Base-by-base conservation (phyloP, 179 eudicot species). In the Beta corolliflora region DNA sequence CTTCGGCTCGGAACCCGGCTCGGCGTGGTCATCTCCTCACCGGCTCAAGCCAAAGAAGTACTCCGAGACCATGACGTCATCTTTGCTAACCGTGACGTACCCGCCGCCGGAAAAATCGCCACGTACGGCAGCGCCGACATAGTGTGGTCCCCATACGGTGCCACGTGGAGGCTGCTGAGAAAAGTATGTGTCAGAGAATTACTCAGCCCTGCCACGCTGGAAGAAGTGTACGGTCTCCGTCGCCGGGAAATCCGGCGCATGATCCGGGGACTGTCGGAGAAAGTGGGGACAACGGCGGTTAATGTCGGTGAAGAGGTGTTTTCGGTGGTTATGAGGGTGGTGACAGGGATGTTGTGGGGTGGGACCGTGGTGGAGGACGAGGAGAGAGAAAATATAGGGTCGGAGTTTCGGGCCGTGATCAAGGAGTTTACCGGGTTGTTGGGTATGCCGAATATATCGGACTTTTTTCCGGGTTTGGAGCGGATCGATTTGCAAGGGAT, bases 261-360 rank as follows among this genome's bases (percentile, higher is more conserved):
- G 0, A 74, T 94, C 13, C 8, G 36, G 2, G 79, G 76, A 46
- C 2, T 92, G 6, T 53, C 84, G 46, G 75, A 76, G 6, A 81
- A 55, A 78, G 82, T 36, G 0, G 92, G 89, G 29, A 48, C 79
- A 1, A 73, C 73, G 0, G 88, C 86, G 8, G 70, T 79, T 8
- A 82, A 89, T 13, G 53, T 92, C 0, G 92, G 92, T 1, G 91
- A 91, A 76, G 85, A 86, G 82, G 88, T 86, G 88, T 91, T 90
- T n/a, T 3, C 86, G 80, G 81, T 85, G 10, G 72, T 83, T 58
- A 7, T 88, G 82, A 92, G 90, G 29, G 92, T 91, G 80, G 81
- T 89, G 66, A 89, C 90, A 9, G 88, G 79, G 58, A 91, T 88
- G 96, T 3, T 93, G 86, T 93, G 97, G 97, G 94, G 96, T 2